phyloP scores from a whole-genome alignment of 2,329 filamentous ascomycete genomes.

The Exserohilum rostratum region DNA sequence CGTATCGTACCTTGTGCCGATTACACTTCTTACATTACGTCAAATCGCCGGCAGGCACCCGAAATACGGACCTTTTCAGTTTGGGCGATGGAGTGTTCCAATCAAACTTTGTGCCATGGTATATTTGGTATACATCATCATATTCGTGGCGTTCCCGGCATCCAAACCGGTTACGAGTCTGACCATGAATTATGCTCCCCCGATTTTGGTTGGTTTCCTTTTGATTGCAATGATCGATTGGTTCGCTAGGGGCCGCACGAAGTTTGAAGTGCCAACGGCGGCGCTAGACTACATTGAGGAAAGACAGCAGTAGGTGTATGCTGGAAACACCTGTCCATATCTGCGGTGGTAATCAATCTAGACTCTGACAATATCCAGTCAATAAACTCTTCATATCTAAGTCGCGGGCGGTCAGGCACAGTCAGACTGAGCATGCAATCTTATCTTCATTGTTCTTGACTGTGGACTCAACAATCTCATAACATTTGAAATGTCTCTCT shows the following conservation, averaged over 20 bases:
- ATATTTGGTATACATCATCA: conserved; percentile 42
- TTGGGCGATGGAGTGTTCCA: conserved; percentile 42
- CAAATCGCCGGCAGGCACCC: conserved; percentile 15
- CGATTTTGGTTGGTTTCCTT: conserved; percentile 17
- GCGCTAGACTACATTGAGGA: conserved; percentile 1
- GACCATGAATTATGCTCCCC: conserved; percentile 26
- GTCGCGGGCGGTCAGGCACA: not conserved
- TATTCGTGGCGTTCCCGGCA: conserved; percentile 46
- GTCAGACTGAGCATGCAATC: not conserved
- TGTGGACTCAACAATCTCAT: too few relatives aligned
- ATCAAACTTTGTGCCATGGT: conserved; percentile 43
- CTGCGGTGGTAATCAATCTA: not conserved
- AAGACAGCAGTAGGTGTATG: not conserved
- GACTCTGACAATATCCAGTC: not conserved
- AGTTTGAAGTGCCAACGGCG: conserved; percentile 16
- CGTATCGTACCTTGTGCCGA: conserved; percentile 34
- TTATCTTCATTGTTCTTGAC: too few relatives aligned
- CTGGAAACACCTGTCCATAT: not conserved
- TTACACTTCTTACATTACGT: conserved; percentile 29
- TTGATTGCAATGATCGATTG: conserved; percentile 23
- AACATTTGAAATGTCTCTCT: not conserved
- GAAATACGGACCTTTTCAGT: conserved; percentile 35
- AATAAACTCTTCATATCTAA: not conserved
- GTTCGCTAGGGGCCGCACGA: conserved; percentile 21
- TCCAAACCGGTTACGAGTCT: conserved; percentile 16